Base-by-base conservation (phyloP, 2,329 filamentous ascomycete genomes). In the Fusarium ambrosium region DNA sequence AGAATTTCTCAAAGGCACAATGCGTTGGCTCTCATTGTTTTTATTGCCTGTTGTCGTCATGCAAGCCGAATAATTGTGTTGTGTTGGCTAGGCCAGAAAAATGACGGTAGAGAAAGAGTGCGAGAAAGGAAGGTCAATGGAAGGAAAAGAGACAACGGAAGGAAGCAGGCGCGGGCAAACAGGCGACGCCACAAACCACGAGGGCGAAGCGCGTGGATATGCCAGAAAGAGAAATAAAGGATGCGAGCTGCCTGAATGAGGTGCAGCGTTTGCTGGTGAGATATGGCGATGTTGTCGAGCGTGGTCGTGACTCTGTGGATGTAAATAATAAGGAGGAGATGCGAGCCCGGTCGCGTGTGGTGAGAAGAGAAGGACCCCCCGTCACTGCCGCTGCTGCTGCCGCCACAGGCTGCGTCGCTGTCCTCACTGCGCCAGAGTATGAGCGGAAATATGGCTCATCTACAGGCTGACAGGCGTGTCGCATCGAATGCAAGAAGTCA, bases 261-360 rank as follows among this genome's bases (percentile, higher is more conserved):
- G 34, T 24, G 22, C 51, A 65, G 56, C 16, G 64, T 60, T 41
- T 74, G 58, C 27, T n/a, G 62, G 45, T 67, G 71, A 72, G 53
- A 63, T 55, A 39, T 63, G 43, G 43, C 48, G 61, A 48, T 37
- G 62, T 62, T 51, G 48, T 63, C 60, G 58, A 70, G 55, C 55
- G 53, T 67, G 51, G 58, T 64, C 45, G 59, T 64, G 55, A 37
- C 51, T 32, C 70, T 64, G 51, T 62, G 69, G 69, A 75, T 75
- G 72, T 74, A 75, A 75, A 76, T 76, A 76, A 74, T 73, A 69
- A 74, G 73, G 73, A 75, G 72, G 72, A 76, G 73, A 74, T 71
- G 73, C 48, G 66, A 70, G 70, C 64, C 73, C 53, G 59, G 73
- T 75, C 73, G 73, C 73, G 73, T 74, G 72, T 74, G 72, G 61